Evolutionary conservation across 164 flowering plant species (phyloP), one percentile per base, ranked within the genome.

Genomic region (Umbilicus rupestris): DNA sequence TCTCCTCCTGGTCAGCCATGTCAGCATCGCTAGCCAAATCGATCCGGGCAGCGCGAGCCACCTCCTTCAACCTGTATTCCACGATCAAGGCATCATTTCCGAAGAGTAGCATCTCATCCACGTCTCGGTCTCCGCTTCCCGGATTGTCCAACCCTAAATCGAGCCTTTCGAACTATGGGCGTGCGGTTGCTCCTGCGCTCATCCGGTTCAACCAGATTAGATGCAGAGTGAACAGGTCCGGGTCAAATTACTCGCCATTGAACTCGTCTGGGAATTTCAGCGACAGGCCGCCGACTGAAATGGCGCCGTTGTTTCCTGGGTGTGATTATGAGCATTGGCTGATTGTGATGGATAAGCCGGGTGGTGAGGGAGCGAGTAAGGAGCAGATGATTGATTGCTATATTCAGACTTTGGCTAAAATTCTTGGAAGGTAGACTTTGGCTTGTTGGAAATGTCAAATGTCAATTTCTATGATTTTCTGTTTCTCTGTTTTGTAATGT

Each of bases 301-400:
- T 77, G 73, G 77, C 71, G 39, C 77, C 80, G 59, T 31, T 77
- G 65, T 74, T 77, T 39, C 75, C 80, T 3, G 75, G 80, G 0
- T 77, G 77, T 19, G 80, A 74, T 62, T 77, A 77, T 55, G 65
- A 77, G 66, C 75, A 74, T 42, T 77, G 77, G 77, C 62, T 77
- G 7, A 74, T 77, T 33, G 75, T 74, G n/a, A 74, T 74, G 77
- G 77, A 71, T 64, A 74, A 77, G 46, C 77, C 77, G 14, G 76
- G 76, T 7, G 76, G 78, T 0, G 78, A 75, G 22, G 71, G 73
- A 4, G 81, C 80, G 24, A 66, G 39, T n/a, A 75, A 78, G 63
- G 65, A 78, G 66, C 73, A 75, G 57, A 73, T 75, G 74, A 65
- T 75, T 33, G 76, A 78, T 68, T 70, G 74, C 22, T 75, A 78